Evolutionary conservation across 495 filamentous ascomycete species (phyloP).

Genomic region (Daldinia loculata): DNA sequence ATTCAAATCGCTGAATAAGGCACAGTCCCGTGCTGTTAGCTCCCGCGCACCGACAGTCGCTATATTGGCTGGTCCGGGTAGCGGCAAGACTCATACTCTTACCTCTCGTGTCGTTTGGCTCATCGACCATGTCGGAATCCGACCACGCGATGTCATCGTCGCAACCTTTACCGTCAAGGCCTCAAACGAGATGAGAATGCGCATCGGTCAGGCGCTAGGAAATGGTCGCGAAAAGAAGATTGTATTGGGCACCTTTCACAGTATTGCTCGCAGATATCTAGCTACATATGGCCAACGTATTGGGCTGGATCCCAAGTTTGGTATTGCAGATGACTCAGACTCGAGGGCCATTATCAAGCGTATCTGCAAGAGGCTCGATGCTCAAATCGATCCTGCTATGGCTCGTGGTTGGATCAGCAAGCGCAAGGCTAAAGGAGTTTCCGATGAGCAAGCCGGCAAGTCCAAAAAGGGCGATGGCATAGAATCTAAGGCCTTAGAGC

Average conservation of each 20-base stretch:
- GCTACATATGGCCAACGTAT: constrained; percentile 86
- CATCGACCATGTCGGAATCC: constrained; percentile 77
- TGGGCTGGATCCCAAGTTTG: constrained; percentile 82
- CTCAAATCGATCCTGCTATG: constrained; percentile 71
- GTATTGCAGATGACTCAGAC: constrained; percentile 90
- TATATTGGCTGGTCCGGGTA: constrained; percentile 84
- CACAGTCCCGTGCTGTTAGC: constrained; percentile 85
- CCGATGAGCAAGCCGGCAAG: constrained; percentile 47
- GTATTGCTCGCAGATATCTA: constrained; percentile 87
- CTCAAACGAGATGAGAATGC: constrained; percentile 92
- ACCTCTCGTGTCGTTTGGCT: constrained; percentile 95
- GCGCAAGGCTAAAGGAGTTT: constrained; percentile 77
- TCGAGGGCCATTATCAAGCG: constrained; percentile 78
- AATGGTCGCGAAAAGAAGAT: constrained; percentile 79
- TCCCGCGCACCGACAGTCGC: constrained; percentile 82
- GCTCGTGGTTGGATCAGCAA: constrained; percentile 83
- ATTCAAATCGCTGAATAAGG: constrained; percentile 80
- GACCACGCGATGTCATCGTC: constrained; percentile 92
- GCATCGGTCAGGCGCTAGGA: constrained; percentile 81
- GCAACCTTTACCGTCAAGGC: constrained; percentile 99
- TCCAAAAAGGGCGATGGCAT: constrained; percentile 57
- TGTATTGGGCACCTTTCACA: constrained; percentile 95
- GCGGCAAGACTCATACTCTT: constrained; percentile 95
- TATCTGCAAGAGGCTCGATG: constrained; percentile 77
- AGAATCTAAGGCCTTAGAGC: constrained; percentile 77